Conservation (phyloP, 2,329 filamentous ascomycete genomes). For the Ophiognomonia clavigignenti-juglandacearum region DNA sequence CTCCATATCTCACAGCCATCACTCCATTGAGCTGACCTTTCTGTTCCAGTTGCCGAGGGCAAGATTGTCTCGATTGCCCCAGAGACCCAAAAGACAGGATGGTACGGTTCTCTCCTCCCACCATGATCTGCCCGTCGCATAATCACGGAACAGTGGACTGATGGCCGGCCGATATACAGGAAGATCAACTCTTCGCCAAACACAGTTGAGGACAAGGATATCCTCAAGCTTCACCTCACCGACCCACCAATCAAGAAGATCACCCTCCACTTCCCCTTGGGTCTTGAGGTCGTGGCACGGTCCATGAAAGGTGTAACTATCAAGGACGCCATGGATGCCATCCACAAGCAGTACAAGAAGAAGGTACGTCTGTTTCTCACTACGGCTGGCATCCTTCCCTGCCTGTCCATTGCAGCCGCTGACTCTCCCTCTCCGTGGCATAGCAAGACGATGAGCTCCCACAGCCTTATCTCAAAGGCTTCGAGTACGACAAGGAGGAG, state of each 20-base stretch:
- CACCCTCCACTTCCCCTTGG: conserved; percentile 85
- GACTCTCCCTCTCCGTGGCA: conserved; percentile 10
- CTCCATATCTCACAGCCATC: neutral
- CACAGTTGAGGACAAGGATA: conserved; percentile 75
- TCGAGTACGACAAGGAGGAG: conserved; percentile 95
- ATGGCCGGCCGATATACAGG: conserved; percentile 45
- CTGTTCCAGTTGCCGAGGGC: conserved; percentile 55
- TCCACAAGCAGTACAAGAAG: conserved; percentile 96
- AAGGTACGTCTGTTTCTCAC: conserved; percentile 63
- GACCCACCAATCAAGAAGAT: conserved; percentile 88
- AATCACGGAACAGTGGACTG: neutral
- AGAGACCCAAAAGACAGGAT: conserved; percentile 84
- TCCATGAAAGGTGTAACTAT: conserved; percentile 95
- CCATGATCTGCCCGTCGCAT: conserved; percentile 7
- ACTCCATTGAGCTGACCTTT: neutral
- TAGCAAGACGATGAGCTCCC: conserved; percentile 91
- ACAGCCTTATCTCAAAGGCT: conserved; percentile 80
- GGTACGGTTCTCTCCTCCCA: conserved; percentile 53
- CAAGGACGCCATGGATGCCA: conserved; percentile 93
- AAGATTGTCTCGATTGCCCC: conserved; percentile 66
- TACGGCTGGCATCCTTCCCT: neutral
- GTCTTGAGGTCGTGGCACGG: conserved; percentile 80
- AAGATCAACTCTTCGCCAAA: conserved; percentile 86
- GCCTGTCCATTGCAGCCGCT: neutral
- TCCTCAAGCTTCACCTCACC: conserved; percentile 76